Conservation (phyloP, 768 basidiomycete species). For the Mycena belliarum region DNA sequence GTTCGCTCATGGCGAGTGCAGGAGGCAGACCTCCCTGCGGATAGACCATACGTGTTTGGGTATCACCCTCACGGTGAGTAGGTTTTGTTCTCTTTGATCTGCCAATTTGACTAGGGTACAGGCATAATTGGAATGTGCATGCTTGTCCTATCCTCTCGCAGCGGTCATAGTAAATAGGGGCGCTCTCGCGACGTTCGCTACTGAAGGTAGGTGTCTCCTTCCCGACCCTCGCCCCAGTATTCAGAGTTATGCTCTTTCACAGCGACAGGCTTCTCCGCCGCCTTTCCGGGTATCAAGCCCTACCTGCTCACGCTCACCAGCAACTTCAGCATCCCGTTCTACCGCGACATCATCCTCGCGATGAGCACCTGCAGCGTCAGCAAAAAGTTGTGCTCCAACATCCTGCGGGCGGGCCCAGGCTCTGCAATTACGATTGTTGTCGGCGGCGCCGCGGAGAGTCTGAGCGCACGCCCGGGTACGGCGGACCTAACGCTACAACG, state of each 20-base stretch:
- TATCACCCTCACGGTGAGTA: slow-evolving; percentile 93
- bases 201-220: slow-evolving; percentile 64
- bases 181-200: slow-evolving; percentile 92
- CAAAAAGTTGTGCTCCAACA: slow-evolving; percentile 87
- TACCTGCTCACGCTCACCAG: slow-evolving; percentile 89
- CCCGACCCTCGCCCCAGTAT: neutral
- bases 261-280: slow-evolving; percentile 89
- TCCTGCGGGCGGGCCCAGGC: slow-evolving; percentile 63
- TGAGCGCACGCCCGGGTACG: slow-evolving; percentile 95
- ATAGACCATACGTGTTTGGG: slow-evolving; percentile 94
- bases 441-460: slow-evolving; percentile 92
- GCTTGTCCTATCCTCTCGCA: neutral
- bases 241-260: neutral
- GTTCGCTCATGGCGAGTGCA: slow-evolving; percentile 30
- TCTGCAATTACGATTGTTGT: slow-evolving; percentile 91
- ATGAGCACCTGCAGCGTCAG: slow-evolving; percentile 93
- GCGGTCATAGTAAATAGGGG: slow-evolving; percentile 55
- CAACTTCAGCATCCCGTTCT: slow-evolving; percentile 92
- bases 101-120: slow-evolving; percentile 30
- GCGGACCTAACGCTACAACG: slow-evolving; percentile 82
- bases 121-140: slow-evolving; percentile 97
- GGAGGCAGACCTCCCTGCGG: slow-evolving; percentile 90
- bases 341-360: slow-evolving; percentile 86
- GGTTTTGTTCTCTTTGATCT: neutral
- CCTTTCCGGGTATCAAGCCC: slow-evolving; percentile 89